Conservation (phyloP, 1,284 basidiomycete genomes). For the Rhodotorula sp. region DNA sequence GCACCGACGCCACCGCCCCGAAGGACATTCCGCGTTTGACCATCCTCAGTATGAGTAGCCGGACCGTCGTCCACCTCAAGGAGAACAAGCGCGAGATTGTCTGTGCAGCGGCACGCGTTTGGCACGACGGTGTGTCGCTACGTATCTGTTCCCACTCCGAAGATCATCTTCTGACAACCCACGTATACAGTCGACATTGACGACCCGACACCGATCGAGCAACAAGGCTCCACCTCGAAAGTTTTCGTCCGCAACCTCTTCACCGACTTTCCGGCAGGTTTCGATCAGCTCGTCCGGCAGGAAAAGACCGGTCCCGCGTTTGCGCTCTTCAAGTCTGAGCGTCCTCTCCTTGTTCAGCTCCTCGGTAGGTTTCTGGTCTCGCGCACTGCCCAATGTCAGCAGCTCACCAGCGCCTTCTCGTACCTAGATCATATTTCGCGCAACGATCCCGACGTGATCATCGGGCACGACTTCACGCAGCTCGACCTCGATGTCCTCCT, state of each 20-base stretch:
- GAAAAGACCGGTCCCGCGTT: slow-evolving; percentile 58
- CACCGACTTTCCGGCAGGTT: slow-evolving; percentile 70
- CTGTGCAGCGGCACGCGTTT: slow-evolving; percentile 76
- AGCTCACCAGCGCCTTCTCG: not conserved
- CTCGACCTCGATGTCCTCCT: slow-evolving; percentile 86
- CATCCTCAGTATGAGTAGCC: slow-evolving; percentile 79
- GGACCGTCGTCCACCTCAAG: slow-evolving; percentile 92
- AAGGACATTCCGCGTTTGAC: slow-evolving; percentile 85
- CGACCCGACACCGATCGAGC: slow-evolving; percentile 81
- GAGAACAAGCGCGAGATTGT: slow-evolving; percentile 93
- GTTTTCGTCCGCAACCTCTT: slow-evolving; percentile 77
- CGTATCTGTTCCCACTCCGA: slow-evolving; percentile 1
- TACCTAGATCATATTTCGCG: slow-evolving; percentile 70
- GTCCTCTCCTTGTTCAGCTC: slow-evolving; percentile 77
- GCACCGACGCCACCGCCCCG: slow-evolving; percentile 68
- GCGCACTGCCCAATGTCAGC: too few relatives aligned
- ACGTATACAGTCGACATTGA: slow-evolving; percentile 70
- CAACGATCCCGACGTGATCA: slow-evolving; percentile 88
- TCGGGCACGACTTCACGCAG: slow-evolving; percentile 94
- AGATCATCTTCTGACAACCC: not conserved
- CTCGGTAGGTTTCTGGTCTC: slow-evolving; percentile 58
- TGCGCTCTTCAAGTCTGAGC: slow-evolving; percentile 65
- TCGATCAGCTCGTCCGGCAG: slow-evolving; percentile 48
- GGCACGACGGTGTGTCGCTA: slow-evolving; percentile 71
- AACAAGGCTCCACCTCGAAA: slow-evolving; percentile 74